Evolutionary conservation across 2,329 filamentous ascomycete genomes (phyloP).

Genomic region (Daldinia sp.): DNA sequence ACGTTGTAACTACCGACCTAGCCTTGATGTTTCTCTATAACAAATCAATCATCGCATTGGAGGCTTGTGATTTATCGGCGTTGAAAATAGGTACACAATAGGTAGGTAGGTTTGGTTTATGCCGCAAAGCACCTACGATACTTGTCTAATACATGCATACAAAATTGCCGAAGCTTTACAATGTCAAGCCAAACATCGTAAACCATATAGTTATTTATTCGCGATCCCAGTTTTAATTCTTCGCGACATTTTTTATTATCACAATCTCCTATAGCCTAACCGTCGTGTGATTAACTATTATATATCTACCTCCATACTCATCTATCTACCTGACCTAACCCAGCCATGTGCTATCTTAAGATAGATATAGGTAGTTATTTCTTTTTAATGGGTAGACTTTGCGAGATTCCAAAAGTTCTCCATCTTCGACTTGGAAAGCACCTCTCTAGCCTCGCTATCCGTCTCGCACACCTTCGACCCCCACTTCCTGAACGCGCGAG

Average conservation of each 20-base stretch:
- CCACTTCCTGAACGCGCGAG: slow-evolving; percentile 87
- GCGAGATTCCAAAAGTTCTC: slow-evolving; percentile 95
- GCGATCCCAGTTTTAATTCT: background rate
- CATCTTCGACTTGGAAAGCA: slow-evolving; percentile 84
- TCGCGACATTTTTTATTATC: slow-evolving; percentile 14
- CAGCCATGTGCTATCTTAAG: background rate
- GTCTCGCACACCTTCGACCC: slow-evolving; percentile 91
- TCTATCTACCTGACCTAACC: background rate
- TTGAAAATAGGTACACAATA: background rate
- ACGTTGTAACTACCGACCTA: too few relatives aligned
- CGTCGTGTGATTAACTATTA: too few relatives aligned
- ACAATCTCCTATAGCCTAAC: slow-evolving; percentile 21
- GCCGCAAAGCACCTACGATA: slow-evolving; percentile 3
- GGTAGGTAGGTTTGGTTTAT: background rate
- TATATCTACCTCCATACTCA: too few relatives aligned
- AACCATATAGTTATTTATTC: background rate
- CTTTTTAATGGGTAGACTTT: slow-evolving; percentile 64
- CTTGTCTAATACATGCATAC: slow-evolving; percentile 11
- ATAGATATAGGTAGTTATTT: background rate
- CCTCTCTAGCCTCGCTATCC: slow-evolving; percentile 87
- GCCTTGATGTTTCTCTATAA: slow-evolving; percentile 4
- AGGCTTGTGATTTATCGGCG: background rate
- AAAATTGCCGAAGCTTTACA: background rate
- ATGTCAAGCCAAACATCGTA: background rate
- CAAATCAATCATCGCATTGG: background rate